Base-by-base conservation (phyloP, 106 monocot species). In the Amphibolis antarctica region DNA sequence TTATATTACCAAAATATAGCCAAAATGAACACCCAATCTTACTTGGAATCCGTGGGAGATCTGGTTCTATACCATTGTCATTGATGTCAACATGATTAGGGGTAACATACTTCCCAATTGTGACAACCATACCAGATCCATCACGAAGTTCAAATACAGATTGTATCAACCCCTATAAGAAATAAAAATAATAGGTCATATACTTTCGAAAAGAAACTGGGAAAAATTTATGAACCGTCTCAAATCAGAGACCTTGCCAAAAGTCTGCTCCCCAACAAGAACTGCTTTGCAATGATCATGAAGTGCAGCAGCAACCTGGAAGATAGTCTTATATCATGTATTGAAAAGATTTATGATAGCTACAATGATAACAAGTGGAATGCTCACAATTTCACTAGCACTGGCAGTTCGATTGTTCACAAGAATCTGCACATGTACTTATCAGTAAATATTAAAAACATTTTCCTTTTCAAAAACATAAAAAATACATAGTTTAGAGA, bases 231-330 rank as follows among this genome's bases (percentile, higher is more conserved):
- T 50, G 15, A 53, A 48, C 0, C 0, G 5, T 50, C 11, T 66
- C 53, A 66, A 56, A 26, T 23, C 15, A 13, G 24, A 42, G 44
- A 96, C 96, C 90, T 96, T 90, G 65, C 89, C 96, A 77, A 65
- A 96, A 68, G 96, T 90, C 60, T 26, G 75, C 55, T 86, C 82
- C 54, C 96, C 96, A 19, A 90, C 90, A 62, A 90, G 76, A 79
- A 90, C 76, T 53, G 84, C 90, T 87, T 79, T 89, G 76, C 96
- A 96, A 44, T 96, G 77, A 73, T 96, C 96, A 78, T 81, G 96
- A 71, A 96, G 89, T 46, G 96, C 82, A 47, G 96, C 67, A 76
- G 86, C 89, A 73, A 96, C 96, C 96, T 96, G 78, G 59, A 19
- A 62, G 52, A 47, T 24, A 28, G 22, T 28, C 24, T 19, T 50